phyloP scores from a whole-genome alignment of 805 yeast genomes.

The Suhomyces tanzawaensis region DNA sequence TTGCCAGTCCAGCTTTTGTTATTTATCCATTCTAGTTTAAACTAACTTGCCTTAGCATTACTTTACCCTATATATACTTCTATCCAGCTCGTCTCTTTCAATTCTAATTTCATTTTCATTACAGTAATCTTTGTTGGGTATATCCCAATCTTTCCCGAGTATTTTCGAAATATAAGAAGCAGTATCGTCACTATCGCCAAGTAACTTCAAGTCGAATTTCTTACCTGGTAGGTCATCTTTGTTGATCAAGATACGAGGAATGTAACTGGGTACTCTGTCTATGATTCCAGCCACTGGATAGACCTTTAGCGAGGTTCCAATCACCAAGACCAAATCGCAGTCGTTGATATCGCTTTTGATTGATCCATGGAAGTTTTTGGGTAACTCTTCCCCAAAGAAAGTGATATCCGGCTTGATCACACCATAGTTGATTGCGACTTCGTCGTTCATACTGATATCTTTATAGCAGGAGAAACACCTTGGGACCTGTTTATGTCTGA shows the following conservation, averaged over 20 bases:
- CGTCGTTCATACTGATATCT: constrained; percentile 22
- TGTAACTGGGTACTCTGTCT: constrained; percentile 27
- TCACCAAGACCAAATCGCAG: constrained; percentile 78
- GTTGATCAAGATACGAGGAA: constrained; percentile 41
- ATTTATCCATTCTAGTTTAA: too few relatives aligned
- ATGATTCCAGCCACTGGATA: constrained; percentile 45
- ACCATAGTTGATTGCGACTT: constrained; percentile 25
- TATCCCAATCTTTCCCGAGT: constrained; percentile 28
- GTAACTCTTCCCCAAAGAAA: constrained; percentile 72
- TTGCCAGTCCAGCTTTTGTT: too few relatives aligned
- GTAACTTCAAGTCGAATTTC: constrained; percentile 37
- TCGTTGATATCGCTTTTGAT: constrained; percentile 52
- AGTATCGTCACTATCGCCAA: constrained; percentile 42
- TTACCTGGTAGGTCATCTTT: constrained; percentile 35
- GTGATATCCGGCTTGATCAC: constrained; percentile 91
- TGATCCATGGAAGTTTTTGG: constrained; percentile 34
- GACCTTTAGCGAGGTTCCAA: constrained; percentile 82
- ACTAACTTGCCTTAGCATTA: neutral
- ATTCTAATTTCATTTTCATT: neutral
- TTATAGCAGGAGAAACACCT: constrained; percentile 48
- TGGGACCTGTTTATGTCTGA: constrained; percentile 51
- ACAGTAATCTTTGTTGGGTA: constrained; percentile 14
- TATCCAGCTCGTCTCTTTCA: neutral
- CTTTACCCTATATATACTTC: neutral
- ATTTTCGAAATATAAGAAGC: constrained; percentile 32